These are phyloP conservation scores for Hordeum pubiflorum DNA, from an alignment of 202 grass and related monocot genomes.

Conservation along the genomic window DNA sequence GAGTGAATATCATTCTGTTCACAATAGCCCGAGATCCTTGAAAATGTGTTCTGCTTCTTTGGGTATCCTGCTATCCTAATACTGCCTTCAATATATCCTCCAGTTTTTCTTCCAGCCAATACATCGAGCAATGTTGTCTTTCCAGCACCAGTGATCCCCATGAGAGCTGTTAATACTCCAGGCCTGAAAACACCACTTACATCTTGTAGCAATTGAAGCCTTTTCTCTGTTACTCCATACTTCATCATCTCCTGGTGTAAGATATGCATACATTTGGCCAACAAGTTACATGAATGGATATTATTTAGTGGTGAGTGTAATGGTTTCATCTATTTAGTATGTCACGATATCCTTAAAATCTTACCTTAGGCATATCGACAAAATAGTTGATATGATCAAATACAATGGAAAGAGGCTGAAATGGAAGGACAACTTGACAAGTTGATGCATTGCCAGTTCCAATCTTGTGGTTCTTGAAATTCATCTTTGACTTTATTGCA, in stretches of 20 bases:
- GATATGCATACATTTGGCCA: conserved; percentile 3
- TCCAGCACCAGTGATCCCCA: conserved; percentile 62
- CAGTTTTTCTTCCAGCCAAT: conserved; percentile 61
- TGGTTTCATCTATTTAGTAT: background rate
- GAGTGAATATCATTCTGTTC: conserved; percentile 68
- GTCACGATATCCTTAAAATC: background rate
- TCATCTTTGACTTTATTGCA: background rate
- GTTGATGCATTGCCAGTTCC: background rate
- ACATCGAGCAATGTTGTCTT: conserved; percentile 74
- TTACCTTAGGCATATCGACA: conserved; percentile 65
- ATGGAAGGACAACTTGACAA: conserved; percentile 30
- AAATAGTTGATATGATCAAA: conserved; percentile 67
- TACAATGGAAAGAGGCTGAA: conserved; percentile 39
- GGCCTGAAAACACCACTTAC: conserved; percentile 62
- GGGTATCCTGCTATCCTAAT: conserved; percentile 54
- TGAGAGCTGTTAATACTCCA: conserved; percentile 55
- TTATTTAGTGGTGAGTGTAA: background rate
- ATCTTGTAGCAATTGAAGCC: conserved; percentile 48
- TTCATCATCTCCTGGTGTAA: conserved; percentile 42
- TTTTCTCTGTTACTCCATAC: conserved; percentile 40
- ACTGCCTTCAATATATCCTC: conserved; percentile 48
- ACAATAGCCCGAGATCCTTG: conserved; percentile 60
- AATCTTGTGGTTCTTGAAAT: background rate
- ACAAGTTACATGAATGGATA: background rate
- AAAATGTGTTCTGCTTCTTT: conserved; percentile 62